Evolutionary conservation across 2,329 filamentous ascomycete species (phyloP).

Genomic region (Diaporthe ampelina): DNA sequence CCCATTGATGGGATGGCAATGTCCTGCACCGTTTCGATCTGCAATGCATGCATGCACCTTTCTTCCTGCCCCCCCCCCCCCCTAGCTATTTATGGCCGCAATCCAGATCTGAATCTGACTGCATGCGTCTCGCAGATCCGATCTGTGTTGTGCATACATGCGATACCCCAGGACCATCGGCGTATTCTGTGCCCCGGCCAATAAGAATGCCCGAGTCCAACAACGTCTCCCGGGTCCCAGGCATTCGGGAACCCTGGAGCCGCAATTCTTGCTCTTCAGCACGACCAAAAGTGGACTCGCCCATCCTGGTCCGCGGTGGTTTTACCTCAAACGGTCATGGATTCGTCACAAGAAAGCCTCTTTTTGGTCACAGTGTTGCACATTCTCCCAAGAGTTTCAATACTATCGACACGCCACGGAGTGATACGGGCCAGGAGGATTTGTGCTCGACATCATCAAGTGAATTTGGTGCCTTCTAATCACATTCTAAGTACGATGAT

Average conservation of each 20-base stretch:
- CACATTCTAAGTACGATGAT: not conserved
- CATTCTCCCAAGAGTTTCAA: slow-evolving; percentile 4
- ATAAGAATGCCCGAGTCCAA: slow-evolving; percentile 21
- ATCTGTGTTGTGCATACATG: slow-evolving; percentile 29
- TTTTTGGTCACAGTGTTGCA: slow-evolving; percentile 20
- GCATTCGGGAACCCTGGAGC: slow-evolving; percentile 27
- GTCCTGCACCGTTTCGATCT: slow-evolving; percentile 23
- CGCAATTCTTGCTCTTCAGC: slow-evolving; percentile 30
- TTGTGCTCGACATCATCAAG: slow-evolving; percentile 11
- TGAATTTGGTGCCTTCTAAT: not conserved
- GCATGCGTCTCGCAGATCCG: slow-evolving; percentile 35
- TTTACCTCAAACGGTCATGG: slow-evolving; percentile 20
- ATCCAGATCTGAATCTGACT: slow-evolving; percentile 36
- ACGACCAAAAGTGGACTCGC: not conserved
- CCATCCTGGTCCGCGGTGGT: not conserved
- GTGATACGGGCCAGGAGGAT: slow-evolving; percentile 23
- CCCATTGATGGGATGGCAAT: slow-evolving; percentile 11
- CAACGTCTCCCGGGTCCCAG: slow-evolving; percentile 13
- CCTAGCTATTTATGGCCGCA: slow-evolving; percentile 35
- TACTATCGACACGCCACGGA: slow-evolving; percentile 37
- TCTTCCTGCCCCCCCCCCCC: not conserved
- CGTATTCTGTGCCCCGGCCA: slow-evolving; percentile 22
- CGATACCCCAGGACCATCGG: not conserved
- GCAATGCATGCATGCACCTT: slow-evolving; percentile 4
- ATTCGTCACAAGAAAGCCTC: slow-evolving; percentile 21